Conservation (phyloP, 2,329 filamentous ascomycete genomes). For the Exophiala dermatitidis region DNA sequence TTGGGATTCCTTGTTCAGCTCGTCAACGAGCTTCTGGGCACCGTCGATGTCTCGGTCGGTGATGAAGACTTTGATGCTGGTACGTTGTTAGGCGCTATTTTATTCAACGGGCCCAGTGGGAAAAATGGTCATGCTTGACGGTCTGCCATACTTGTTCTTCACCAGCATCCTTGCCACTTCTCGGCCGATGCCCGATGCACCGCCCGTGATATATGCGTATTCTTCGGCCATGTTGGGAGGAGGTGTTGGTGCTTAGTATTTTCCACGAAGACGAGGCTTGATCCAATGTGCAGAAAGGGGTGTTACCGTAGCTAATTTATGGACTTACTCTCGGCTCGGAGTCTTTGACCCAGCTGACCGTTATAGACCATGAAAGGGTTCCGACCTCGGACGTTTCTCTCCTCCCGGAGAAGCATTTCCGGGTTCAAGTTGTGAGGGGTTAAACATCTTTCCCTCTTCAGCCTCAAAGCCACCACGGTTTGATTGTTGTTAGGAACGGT, state of each 20-base stretch:
- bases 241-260: neutral
- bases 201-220: constrained; percentile 28
- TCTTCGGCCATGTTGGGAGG: constrained; percentile 12
- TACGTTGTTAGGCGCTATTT: constrained; percentile 1
- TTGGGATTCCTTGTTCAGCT: constrained; percentile 16
- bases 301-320: too few relatives aligned
- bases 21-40: constrained; percentile 21
- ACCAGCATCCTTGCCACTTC: constrained; percentile 28
- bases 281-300: neutral
- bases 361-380: too few relatives aligned
- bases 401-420: too few relatives aligned
- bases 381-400: too few relatives aligned
- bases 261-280: neutral
- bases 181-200: constrained; percentile 28
- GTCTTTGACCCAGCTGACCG: too few relatives aligned
- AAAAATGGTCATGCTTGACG: neutral
- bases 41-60: constrained; percentile 25
- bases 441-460: neutral
- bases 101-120: neutral
- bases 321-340: too few relatives aligned
- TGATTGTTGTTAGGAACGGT: too few relatives aligned
- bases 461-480: neutral
- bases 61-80: constrained; percentile 29
- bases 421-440: neutral
- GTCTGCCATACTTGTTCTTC: constrained; percentile 20